Base-by-base conservation (phyloP, 495 filamentous ascomycete species). In the Penicillium bialowiezense region DNA sequence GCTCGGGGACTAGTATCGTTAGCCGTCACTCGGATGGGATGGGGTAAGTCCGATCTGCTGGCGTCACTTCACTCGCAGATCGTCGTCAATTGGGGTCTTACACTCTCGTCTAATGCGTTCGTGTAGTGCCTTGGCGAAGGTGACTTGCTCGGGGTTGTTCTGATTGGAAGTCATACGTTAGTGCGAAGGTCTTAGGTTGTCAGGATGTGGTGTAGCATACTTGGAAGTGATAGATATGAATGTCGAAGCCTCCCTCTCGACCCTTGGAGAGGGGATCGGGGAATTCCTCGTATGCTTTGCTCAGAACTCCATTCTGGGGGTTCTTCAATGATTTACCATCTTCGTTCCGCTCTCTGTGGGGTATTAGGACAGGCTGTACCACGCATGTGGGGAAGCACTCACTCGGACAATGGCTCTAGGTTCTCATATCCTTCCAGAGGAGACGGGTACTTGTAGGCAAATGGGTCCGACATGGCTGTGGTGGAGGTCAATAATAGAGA, bases 61-160 rank as follows among this genome's bases (percentile, higher is more conserved):
- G n/a, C n/a, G n/a, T n/a, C n/a, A n/a, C n/a, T n/a, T n/a, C n/a
- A n/a, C n/a, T n/a, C n/a, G n/a, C n/a, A n/a, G n/a, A n/a, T n/a
- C n/a, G n/a, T 26, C 23, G 23, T 26, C 23, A 26, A 26, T 26
- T 26, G 23, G 23, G 23, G 19, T 23, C 75, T 55, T 70, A 89
- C 87, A 96, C 71, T 96, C 89, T 19, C 81, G 78, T 18, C 89
- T 71, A 53, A 96, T 88, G 34, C 90, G 75, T 55, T 92, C 82
- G 76, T 84, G 86, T 0, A 96, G 76, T 18, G 86, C 83, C 13
- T 69, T 73, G 1, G 89, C 90, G 58, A 84, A 91, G 19, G 72
- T 66, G 1, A 66, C 56, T 64, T 95, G 86, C 15, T 73, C 67
- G 1, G 75, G 67, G 54, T 87, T 86, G 40, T 68, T 76, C 69